Percentiles rank a stretch among this genome's conserved stretches.
Evolutionary conservation across 441 rosid species (phyloP).

Genomic region (Rhodomyrtus psidioides): DNA sequence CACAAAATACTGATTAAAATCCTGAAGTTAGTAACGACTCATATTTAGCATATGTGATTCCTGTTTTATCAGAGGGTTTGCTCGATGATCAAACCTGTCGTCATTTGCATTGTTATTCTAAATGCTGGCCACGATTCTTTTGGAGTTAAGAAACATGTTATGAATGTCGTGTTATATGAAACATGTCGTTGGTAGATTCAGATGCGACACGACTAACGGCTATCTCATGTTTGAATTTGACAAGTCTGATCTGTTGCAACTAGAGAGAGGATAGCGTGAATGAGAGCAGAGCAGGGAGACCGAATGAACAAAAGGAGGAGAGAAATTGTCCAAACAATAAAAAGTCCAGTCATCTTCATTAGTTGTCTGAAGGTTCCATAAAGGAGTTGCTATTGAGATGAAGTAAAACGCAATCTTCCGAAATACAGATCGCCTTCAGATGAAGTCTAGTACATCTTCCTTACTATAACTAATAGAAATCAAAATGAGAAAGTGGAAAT

Average conservation of each 20-base stretch:
- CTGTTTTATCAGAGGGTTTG: neutral
- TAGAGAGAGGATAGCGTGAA: neutral
- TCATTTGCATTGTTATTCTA: no score
- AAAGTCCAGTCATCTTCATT: neutral
- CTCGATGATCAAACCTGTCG: no score
- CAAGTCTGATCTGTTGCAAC: neutral
- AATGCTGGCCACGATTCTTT: no score
- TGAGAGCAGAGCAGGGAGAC: neutral
- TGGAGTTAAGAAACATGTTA: no score
- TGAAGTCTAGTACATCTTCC: neutral
- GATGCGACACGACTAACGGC: neutral
- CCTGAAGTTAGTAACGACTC: neutral
- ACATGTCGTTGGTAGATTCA: neutral
- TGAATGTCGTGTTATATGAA: no score
- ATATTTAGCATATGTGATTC: neutral
- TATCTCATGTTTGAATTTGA: neutral
- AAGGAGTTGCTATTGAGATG: neutral
- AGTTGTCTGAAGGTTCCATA: neutral
- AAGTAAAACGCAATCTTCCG: neutral
- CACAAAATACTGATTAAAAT: neutral
- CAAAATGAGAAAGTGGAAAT: neutral
- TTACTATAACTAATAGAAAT: neutral
- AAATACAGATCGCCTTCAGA: neutral
- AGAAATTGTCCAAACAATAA: neutral
- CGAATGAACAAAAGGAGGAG: neutral